Percentiles rank a stretch among this genome's conserved stretches.
phyloP scores from a whole-genome alignment of 2,329 filamentous ascomycete genomes.

The Trichoderma cornu-damae region DNA sequence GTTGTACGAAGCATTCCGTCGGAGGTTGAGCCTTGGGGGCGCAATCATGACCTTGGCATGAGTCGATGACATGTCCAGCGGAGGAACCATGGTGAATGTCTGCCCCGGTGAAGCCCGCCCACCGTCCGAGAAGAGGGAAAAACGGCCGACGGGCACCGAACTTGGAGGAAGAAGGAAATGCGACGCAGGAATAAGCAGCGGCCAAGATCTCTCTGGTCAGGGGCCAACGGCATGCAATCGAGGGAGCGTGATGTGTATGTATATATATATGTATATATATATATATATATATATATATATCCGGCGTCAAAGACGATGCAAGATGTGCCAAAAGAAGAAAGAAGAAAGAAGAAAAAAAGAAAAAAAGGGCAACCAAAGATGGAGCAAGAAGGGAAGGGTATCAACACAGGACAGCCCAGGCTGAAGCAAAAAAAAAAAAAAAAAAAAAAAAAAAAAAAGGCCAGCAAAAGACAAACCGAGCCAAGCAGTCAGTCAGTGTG shows the following conservation, averaged over 20 bases:
- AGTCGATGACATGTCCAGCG: slow-evolving; percentile 42
- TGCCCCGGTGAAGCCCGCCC: background rate
- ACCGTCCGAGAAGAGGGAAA: too few relatives aligned
- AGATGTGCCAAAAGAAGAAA: background rate
- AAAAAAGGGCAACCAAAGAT: background rate
- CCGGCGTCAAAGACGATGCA: background rate
- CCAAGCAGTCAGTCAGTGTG: too few relatives aligned
- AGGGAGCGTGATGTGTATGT: too few relatives aligned
- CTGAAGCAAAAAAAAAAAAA: too few relatives aligned
- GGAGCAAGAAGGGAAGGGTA: too few relatives aligned
- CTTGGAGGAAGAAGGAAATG: background rate
- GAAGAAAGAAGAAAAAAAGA: background rate
- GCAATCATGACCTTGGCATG: slow-evolving; percentile 49
- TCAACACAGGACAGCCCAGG: background rate
- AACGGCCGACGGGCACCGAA: too few relatives aligned
- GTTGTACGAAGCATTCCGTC: slow-evolving; percentile 54
- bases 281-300: too few relatives aligned
- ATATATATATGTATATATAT: too few relatives aligned
- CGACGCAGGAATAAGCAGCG: background rate
- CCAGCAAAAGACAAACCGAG: too few relatives aligned
- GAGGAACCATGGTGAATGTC: slow-evolving; percentile 40
- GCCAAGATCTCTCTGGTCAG: background rate
- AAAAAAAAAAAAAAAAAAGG: too few relatives aligned
- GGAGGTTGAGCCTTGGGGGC: slow-evolving; percentile 54
- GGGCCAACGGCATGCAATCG: background rate